Evolutionary conservation across 371 early-diverging fungal genomes (phyloP), one percentile per base, ranked within the genome.

Genomic region (Phascolomyces articulosus): DNA sequence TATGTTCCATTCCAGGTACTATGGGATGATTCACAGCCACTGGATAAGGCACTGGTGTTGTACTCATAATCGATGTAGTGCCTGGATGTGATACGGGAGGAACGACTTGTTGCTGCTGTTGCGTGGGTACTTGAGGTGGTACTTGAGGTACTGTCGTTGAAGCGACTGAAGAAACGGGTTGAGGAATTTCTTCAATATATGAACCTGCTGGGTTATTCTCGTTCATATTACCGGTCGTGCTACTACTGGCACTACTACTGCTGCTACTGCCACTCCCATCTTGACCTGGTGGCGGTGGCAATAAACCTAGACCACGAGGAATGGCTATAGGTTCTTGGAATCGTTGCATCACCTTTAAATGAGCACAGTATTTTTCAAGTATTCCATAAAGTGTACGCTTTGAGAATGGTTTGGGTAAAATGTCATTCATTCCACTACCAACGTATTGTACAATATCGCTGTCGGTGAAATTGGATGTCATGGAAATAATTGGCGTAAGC

Each of bases 341-440:
- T 28, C 47, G 41, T 23, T 59, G 60, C 16, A 59, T 59, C 9
- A 59, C 71, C 58, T 80, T 82, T 31, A 87, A 65, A 69, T 87
- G 88, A 23, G 85, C 82, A 57, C 88, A 88, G 51, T 88, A 85
- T 59, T 87, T 86, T 65, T 88, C 88, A 31, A 90, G 67, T 77
- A 88, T 82, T 26, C 71, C 70, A 21, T 85, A 75, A 11, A 89
- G 64, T 10, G 81, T 76, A 26, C 75, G 69, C 47, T 83, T 84
- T 27, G 86, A 82, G 62, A 94, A 91, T 4, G 95, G 95, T 57
- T 94, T 94, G 24, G 91, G 85, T 20, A 94, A 67, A 26, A 93
- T 83, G 64, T 93, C 95, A 56, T 88, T 89, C 93, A 94, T 94
- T 7, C 93, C 93, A 60, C 85, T 87, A 7, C 85, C 85, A 60